Base-by-base conservation (phyloP, 305 asterid genomes). In the Fraxinus albicans region DNA sequence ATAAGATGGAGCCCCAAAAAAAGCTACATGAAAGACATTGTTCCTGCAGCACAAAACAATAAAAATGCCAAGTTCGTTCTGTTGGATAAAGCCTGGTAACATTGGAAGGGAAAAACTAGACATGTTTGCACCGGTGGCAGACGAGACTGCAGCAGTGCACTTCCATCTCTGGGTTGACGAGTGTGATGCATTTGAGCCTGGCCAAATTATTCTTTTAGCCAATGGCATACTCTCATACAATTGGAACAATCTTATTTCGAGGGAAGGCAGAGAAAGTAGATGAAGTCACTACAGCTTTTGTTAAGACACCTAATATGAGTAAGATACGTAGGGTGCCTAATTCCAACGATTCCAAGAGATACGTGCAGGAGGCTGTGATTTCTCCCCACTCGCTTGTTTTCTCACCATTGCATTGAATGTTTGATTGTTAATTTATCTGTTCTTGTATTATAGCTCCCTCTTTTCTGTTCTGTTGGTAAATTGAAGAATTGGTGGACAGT, bases 101-200 rank as follows among this genome's bases (percentile, higher is more conserved):
- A 21, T 0, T 84, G 6, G 91, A 91, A 83, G 92, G 90, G 6
- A 93, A 89, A 21, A 73, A 70, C 77, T 90, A 86, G 85, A 85
- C 87, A 15, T 87, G 94, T 77, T 86, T 90, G 91, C 94, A 1
- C 89, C 92, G 80, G 97, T 87, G 76, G 98, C 97, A 0, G 98
- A 92, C 76, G 95, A 95, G 86, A 92, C 94, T 0, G 98, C 98
- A 9, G 12, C 47, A 8, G 47, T 40, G 47, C 47, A 40, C 47
- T 40, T 40, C 47, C 47, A 38, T 2, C 44, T 7, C 8, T 38
- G 44, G 47, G 47, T 8, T 40, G 47, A 40, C 3, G 13, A 40
- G 12, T 40, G 47, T 40, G 47, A 40, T 40, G 47, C 3, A 1
- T 40, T 40, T 8, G 47, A 40, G 47, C 12, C 13, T 40, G 47